phyloP scores from a whole-genome alignment of 139 green algal species.

The Pseudopediastrum boryanum region DNA sequence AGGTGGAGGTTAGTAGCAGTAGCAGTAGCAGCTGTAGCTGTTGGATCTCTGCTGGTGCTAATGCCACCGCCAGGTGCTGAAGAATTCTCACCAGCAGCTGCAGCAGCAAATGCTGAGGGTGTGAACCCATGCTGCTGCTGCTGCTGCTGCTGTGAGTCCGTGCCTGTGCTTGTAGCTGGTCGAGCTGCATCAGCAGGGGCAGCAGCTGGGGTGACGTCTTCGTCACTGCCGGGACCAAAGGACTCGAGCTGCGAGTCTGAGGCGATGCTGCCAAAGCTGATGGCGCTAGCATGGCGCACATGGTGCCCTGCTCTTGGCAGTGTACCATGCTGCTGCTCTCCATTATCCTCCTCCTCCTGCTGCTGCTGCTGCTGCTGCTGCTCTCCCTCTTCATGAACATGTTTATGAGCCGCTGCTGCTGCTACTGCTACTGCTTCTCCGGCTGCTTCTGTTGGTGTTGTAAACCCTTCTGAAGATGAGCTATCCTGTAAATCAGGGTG shows the following conservation, averaged over 20 bases:
- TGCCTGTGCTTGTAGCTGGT: background rate
- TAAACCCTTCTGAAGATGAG: too few relatives aligned
- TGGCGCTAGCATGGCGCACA: background rate
- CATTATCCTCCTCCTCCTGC: background rate
- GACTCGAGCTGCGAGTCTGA: background rate
- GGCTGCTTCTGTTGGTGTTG: background rate
- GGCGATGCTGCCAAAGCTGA: slow-evolving; percentile 1
- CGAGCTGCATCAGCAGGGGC: background rate
- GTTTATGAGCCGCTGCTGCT: background rate
- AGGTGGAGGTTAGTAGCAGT: background rate
- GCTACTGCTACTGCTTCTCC: background rate
- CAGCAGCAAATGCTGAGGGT: background rate
- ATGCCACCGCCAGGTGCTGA: too few relatives aligned
- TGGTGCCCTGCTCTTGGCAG: background rate
- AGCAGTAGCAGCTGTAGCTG: background rate
- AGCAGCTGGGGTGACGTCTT: background rate
- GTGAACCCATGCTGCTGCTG: background rate
- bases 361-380: background rate
- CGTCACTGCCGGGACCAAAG: background rate
- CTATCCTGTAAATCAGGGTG: too few relatives aligned
- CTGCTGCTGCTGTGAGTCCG: background rate
- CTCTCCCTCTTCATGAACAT: background rate
- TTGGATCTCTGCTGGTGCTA: background rate
- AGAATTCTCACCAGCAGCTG: background rate
- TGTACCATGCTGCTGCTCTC: background rate